Evolutionary conservation across 257 asterid species (phyloP).

Genomic region (Solanum commersonii): DNA sequence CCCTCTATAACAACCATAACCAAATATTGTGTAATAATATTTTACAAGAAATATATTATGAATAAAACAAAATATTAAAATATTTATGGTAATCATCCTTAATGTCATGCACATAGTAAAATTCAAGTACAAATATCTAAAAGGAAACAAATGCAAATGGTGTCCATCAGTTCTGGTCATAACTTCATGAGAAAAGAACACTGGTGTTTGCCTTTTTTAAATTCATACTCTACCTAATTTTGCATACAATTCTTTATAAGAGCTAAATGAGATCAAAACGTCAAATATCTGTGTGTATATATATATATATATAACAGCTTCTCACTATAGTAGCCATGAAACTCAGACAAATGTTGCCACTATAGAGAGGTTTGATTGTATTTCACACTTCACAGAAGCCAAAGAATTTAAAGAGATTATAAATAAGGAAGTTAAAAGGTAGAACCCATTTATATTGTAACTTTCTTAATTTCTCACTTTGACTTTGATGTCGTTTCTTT

Average conservation of each 20-base stretch:
- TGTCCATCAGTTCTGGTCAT: not conserved
- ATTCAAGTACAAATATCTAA: not conserved
- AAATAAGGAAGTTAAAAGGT: not conserved
- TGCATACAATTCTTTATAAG: not conserved
- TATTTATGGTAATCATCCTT: not conserved
- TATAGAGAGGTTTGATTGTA: not conserved
- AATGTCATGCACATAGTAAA: not conserved
- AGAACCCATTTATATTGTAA: not conserved
- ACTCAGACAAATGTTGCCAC: not conserved
- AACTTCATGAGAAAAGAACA: not conserved
- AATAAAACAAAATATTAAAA: too few species aligned
- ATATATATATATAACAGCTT: not conserved
- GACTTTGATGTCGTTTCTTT: not conserved
- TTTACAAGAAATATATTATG: not conserved
- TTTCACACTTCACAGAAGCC: not conserved
- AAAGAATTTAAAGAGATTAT: not conserved
- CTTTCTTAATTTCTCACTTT: not conserved
- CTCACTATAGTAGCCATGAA: not conserved
- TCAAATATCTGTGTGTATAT: not conserved
- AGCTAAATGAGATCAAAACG: not conserved
- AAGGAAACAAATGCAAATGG: not conserved
- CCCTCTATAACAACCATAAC: not conserved
- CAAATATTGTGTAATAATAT: too few species aligned
- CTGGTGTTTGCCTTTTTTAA: not conserved
- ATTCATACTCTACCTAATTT: not conserved